Percentiles rank a stretch among this genome's conserved stretches.
Conservation (phyloP, 768 basidiomycete species). For the Tylopilus sp. region DNA sequence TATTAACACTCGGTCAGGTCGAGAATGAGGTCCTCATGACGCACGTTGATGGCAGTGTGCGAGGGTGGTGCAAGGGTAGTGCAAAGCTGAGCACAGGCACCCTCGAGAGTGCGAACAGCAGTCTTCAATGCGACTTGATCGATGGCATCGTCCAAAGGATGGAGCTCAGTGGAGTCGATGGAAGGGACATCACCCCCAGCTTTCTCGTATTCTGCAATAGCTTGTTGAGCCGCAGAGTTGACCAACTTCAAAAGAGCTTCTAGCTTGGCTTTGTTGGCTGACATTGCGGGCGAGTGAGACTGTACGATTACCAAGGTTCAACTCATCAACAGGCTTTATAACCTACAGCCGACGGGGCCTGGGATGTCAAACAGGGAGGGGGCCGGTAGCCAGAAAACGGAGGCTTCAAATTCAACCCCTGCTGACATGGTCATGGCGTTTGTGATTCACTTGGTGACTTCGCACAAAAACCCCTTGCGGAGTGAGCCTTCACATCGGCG, state of each 20-base stretch:
- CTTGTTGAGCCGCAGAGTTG: constrained; percentile 28
- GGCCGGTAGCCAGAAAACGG: too few relatives aligned
- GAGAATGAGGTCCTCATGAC: too few relatives aligned
- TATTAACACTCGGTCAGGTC: too few relatives aligned
- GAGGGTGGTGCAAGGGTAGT: constrained; percentile 12
- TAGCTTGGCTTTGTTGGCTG: constrained; percentile 23
- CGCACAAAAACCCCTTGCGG: too few relatives aligned
- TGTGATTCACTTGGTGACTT: too few relatives aligned
- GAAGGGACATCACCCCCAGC: constrained; percentile 27
- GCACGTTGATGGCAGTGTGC: constrained; percentile 28
- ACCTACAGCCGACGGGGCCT: too few relatives aligned
- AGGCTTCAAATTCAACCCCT: too few relatives aligned
- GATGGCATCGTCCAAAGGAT: constrained; percentile 33
- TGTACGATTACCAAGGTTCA: too few relatives aligned
- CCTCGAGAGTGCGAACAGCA: constrained; percentile 30
- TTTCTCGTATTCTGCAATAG: constrained; percentile 33
- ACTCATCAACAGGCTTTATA: too few relatives aligned
- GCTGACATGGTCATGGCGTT: too few relatives aligned
- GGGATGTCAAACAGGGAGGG: too few relatives aligned
- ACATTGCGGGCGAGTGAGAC: constrained; percentile 8
- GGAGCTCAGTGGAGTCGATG: constrained; percentile 32
- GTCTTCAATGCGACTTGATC: constrained; percentile 23
- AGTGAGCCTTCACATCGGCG: too few relatives aligned
- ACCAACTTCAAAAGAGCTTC: constrained; percentile 31
- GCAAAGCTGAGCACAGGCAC: constrained; percentile 36